Conservation (phyloP, 345 rosid genomes). For the Arabidopsis arenosa region DNA sequence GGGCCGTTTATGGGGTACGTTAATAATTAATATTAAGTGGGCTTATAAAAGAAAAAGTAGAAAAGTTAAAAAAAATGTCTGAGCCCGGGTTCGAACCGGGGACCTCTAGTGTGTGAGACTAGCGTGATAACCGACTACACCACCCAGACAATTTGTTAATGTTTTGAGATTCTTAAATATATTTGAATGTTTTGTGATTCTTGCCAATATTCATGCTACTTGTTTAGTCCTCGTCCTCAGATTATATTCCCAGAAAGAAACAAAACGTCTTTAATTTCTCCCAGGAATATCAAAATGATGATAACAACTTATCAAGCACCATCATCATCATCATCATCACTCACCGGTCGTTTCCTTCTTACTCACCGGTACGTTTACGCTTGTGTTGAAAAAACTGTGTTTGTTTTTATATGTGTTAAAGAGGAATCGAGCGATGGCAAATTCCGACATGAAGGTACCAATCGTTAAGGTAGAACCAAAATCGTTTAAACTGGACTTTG, state of each 20-base stretch:
- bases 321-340: neutral
- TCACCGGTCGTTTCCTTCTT: neutral
- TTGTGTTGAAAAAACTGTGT: neutral
- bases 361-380: neutral
- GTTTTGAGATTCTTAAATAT: fast-evolving
- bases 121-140: slow-evolving; percentile 82
- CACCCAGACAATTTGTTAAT: slow-evolving; percentile 49
- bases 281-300: slow-evolving; percentile 8
- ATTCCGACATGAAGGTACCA: slow-evolving; percentile 45
- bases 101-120: slow-evolving; percentile 87
- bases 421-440: slow-evolving; percentile 44
- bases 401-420: neutral
- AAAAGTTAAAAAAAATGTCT: slow-evolving; percentile 37
- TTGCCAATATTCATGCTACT: neutral
- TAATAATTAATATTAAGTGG: too few relatives aligned
- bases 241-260: slow-evolving; percentile 1
- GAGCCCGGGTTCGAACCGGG: slow-evolving; percentile 74
- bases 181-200: neutral
- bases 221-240: slow-evolving; percentile 24
- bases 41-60: too few relatives aligned
- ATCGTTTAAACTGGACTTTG: neutral
- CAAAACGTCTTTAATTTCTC: slow-evolving; percentile 28
- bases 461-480: slow-evolving; percentile 52
- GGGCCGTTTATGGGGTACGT: too few relatives aligned
- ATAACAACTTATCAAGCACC: neutral